Evolutionary conservation across 2,329 filamentous ascomycete species (phyloP).

Genomic region (Alternaria longipes): DNA sequence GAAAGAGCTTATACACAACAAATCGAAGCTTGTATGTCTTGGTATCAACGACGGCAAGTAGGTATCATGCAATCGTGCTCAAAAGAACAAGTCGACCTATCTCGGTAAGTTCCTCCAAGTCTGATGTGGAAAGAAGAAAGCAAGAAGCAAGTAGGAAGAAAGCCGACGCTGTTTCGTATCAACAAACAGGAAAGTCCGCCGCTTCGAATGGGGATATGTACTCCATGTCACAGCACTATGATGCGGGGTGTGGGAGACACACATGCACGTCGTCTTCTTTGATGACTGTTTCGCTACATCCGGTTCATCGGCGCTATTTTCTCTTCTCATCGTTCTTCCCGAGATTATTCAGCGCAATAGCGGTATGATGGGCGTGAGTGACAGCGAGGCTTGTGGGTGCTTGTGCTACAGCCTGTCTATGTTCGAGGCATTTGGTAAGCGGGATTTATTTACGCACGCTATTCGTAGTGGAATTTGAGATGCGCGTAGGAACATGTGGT

Average conservation of each 20-base stretch:
- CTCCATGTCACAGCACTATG: constrained; percentile 2
- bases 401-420: neutral
- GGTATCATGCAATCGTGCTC: neutral
- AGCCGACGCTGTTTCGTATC: neutral
- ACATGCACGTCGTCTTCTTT: constrained; percentile 1
- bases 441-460: constrained; percentile 2
- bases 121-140: neutral
- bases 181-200: neutral
- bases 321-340: constrained; percentile 14
- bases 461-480: neutral
- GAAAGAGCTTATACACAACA: constrained; percentile 1
- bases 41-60: neutral
- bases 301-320: neutral
- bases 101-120: neutral
- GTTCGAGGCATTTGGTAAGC: neutral
- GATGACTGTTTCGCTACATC: constrained; percentile 2
- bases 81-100: neutral
- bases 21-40: neutral
- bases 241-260: neutral
- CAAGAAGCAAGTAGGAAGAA: neutral
- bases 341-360: constrained; percentile 14
- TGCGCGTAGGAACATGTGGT: neutral
- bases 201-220: constrained; percentile 13
- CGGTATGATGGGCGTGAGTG: neutral
- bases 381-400: neutral